phyloP scores from a whole-genome alignment of 805 yeast genomes.

The Saccharomycopsis malanga region DNA sequence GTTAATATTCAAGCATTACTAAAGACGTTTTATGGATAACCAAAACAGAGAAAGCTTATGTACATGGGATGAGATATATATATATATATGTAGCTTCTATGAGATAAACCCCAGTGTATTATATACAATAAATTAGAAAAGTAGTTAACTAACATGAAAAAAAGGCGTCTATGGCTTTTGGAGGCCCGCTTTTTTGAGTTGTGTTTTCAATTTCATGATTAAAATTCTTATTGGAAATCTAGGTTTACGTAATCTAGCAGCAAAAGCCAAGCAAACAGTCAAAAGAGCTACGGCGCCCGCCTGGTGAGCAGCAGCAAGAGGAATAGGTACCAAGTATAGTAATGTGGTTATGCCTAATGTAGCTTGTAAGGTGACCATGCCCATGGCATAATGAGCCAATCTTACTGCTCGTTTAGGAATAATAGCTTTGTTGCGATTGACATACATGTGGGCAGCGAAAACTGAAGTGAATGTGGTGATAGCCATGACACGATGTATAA shows the following conservation, averaged over 20 bases:
- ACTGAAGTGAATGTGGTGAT: conserved; percentile 68
- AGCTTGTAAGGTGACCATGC: conserved; percentile 77
- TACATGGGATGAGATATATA: too few species aligned
- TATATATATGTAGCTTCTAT: too few species aligned
- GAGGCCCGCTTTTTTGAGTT: not conserved
- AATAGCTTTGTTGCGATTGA: conserved; percentile 44
- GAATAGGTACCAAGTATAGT: conserved; percentile 82
- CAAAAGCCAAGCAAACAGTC: conserved; percentile 65
- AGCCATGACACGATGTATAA: conserved; percentile 83
- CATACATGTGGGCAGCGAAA: conserved; percentile 63
- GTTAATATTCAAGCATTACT: too few species aligned
- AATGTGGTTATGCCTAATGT: conserved; percentile 81
- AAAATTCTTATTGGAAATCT: conserved; percentile 33
- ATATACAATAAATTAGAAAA: too few species aligned
- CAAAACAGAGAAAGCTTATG: too few species aligned
- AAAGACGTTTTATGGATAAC: too few species aligned
- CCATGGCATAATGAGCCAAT: conserved; percentile 65
- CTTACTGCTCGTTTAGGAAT: conserved; percentile 53
- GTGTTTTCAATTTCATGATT: not conserved
- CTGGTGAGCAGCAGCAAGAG: conserved; percentile 92
- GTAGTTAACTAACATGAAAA: too few species aligned
- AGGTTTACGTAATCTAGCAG: conserved; percentile 54
- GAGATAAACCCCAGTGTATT: too few species aligned
- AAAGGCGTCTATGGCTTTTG: too few species aligned
- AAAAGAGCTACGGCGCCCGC: conserved; percentile 91